Percentiles rank a stretch among this genome's conserved stretches.
Conservation (phyloP, 1,139 yeast genomes). For the Candida neerlandica region DNA sequence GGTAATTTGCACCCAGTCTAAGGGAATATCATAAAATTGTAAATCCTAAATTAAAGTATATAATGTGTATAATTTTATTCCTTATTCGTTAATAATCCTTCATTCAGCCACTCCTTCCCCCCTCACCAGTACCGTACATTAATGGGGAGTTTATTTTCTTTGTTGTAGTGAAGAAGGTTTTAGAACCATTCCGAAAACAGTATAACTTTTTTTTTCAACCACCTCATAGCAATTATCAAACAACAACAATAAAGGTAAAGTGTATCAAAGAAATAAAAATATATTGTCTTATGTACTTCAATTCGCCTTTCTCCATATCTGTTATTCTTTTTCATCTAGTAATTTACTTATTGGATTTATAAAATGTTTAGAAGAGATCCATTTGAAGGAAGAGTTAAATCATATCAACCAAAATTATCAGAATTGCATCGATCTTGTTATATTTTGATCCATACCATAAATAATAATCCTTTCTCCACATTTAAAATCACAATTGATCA, state of each 20-base stretch:
- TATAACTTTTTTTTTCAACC: too few species aligned
- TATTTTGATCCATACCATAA: not conserved
- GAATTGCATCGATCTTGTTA: constrained; percentile 1
- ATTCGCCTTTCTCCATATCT: not conserved
- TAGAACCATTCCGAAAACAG: not conserved
- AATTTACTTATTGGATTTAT: not conserved
- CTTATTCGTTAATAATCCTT: not conserved
- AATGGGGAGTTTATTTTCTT: not conserved
- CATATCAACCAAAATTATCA: not conserved
- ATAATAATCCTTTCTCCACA: not conserved
- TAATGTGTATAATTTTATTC: not conserved
- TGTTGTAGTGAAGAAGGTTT: not conserved
- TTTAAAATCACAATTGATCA: not conserved
- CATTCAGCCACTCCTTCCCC: too few species aligned
- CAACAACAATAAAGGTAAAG: not conserved
- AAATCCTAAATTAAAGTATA: too few species aligned
- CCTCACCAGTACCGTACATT: too few species aligned
- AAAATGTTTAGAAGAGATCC: constrained; percentile 2
- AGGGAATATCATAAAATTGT: not conserved
- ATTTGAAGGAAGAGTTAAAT: not conserved
- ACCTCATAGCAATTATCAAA: not conserved
- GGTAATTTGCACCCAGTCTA: not conserved
- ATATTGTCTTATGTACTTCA: not conserved
- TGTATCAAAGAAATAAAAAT: not conserved
- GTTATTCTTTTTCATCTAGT: not conserved